Evolutionary conservation across 768 basidiomycete species (phyloP).

Genomic region (Collybiopsis luxurians): DNA sequence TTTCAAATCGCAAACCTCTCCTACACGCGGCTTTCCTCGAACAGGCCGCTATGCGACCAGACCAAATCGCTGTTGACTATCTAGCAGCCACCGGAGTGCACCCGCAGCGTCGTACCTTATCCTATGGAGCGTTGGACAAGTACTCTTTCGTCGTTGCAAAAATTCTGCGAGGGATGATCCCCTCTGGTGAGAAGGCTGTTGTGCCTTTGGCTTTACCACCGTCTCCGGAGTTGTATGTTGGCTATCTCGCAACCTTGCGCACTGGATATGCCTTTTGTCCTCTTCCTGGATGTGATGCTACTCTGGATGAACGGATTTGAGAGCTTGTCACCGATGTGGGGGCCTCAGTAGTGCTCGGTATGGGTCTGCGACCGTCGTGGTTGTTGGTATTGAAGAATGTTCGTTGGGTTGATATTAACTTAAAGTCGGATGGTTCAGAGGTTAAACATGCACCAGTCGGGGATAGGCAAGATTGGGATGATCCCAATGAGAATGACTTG

Average conservation of each 20-base stretch:
- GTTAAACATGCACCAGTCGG: neutral
- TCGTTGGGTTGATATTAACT: slow-evolving; percentile 2
- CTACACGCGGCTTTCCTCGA: neutral
- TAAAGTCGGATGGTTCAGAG: neutral
- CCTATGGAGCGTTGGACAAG: neutral
- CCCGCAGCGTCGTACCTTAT: neutral
- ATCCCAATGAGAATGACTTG: neutral
- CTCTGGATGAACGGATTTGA: neutral
- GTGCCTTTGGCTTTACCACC: slow-evolving; percentile 6
- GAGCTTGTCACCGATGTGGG: slow-evolving; percentile 1
- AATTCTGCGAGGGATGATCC: neutral
- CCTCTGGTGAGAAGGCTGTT: neutral
- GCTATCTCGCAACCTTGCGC: slow-evolving; percentile 2
- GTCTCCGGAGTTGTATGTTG: slow-evolving; percentile 5
- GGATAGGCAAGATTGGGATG: neutral
- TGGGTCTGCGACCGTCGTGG: neutral
- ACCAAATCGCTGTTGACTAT: neutral
- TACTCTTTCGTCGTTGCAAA: neutral
- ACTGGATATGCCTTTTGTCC: slow-evolving; percentile 7
- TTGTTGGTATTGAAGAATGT: neutral
- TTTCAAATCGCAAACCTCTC: neutral
- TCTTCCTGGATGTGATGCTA: slow-evolving; percentile 1
- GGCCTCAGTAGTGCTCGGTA: neutral
- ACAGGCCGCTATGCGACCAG: neutral
- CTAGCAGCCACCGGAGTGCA: neutral